These are phyloP conservation scores for Mycotypha africana DNA, from an alignment of 371 early-diverging fungal genomes.

Conservation along the genomic window DNA sequence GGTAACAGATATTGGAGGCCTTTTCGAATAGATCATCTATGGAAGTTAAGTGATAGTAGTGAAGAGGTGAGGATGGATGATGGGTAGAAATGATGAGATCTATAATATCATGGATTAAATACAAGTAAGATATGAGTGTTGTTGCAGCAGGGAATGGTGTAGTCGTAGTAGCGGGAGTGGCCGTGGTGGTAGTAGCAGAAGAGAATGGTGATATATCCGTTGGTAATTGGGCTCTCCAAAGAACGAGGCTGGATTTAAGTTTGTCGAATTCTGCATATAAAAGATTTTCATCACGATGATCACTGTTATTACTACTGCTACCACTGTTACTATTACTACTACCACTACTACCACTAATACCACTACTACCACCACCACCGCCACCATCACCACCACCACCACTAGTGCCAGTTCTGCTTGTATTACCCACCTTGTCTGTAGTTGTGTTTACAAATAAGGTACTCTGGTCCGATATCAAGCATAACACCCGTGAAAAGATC, in stretches of 20 bases:
- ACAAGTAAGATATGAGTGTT: slow-evolving; percentile 1
- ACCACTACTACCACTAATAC: too few relatives aligned
- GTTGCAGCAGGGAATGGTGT: not conserved
- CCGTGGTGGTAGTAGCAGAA: not conserved
- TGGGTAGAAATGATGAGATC: slow-evolving; percentile 8
- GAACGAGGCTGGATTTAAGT: slow-evolving; percentile 3
- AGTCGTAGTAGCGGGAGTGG: not conserved
- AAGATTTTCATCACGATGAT: too few relatives aligned
- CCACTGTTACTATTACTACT: too few relatives aligned
- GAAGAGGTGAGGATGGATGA: not conserved
- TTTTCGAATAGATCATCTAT: slow-evolving; percentile 1
- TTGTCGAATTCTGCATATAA: slow-evolving; percentile 1
- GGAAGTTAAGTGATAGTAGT: too few relatives aligned
- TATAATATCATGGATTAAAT: slow-evolving; percentile 10
- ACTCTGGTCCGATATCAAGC: slow-evolving; percentile 7
- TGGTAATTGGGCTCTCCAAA: slow-evolving; percentile 1
- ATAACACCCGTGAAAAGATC: slow-evolving; percentile 8
- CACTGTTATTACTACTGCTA: too few relatives aligned
- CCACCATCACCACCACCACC: not conserved
- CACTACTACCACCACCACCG: too few relatives aligned
- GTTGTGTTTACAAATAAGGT: not conserved
- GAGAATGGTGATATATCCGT: not conserved
- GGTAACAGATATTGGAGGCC: too few relatives aligned
- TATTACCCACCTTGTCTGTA: too few relatives aligned
- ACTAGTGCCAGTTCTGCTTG: too few relatives aligned